Evolutionary conservation across 192 early-diverging fungal species (phyloP).

Genomic region (Backusella liffmaniae): DNA sequence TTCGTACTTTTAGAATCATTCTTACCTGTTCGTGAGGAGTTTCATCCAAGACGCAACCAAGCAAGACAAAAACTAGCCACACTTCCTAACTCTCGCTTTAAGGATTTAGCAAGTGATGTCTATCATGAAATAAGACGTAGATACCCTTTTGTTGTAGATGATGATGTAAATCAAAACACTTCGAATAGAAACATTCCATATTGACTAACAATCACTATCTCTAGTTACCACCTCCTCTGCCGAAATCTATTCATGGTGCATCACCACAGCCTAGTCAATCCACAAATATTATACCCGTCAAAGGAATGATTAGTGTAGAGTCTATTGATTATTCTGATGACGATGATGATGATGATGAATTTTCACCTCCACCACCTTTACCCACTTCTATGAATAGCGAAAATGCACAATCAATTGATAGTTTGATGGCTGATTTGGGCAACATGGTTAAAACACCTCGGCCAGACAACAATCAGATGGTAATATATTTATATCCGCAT

Average conservation of each 20-base stretch:
- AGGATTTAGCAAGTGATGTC: slow-evolving; percentile 90
- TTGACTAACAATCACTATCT: not conserved
- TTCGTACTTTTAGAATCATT: slow-evolving; percentile 61
- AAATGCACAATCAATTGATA: slow-evolving; percentile 56
- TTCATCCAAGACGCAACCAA: slow-evolving; percentile 95
- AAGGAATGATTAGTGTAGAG: slow-evolving; percentile 32
- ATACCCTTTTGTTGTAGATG: slow-evolving; percentile 44
- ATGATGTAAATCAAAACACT: slow-evolving; percentile 8
- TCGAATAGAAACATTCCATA: not conserved
- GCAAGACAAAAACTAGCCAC: slow-evolving; percentile 96
- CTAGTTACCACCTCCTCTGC: not conserved
- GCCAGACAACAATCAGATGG: not conserved
- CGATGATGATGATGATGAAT: not conserved
- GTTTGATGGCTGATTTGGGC: slow-evolving; percentile 74
- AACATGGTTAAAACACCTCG: slow-evolving; percentile 54
- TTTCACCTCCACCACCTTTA: too few species aligned
- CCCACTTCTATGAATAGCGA: slow-evolving; percentile 31
- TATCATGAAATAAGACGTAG: slow-evolving; percentile 70
- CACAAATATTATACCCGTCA: slow-evolving; percentile 37
- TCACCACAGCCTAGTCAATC: slow-evolving; percentile 31
- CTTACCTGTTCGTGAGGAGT: slow-evolving; percentile 80
- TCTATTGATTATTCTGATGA: slow-evolving; percentile 19
- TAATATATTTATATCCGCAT: not conserved
- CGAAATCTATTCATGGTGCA: slow-evolving; percentile 6
- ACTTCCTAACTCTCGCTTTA: slow-evolving; percentile 80